phyloP scores from a whole-genome alignment of 768 basidiomycete genomes.

The Psilocybe tampanensis region DNA sequence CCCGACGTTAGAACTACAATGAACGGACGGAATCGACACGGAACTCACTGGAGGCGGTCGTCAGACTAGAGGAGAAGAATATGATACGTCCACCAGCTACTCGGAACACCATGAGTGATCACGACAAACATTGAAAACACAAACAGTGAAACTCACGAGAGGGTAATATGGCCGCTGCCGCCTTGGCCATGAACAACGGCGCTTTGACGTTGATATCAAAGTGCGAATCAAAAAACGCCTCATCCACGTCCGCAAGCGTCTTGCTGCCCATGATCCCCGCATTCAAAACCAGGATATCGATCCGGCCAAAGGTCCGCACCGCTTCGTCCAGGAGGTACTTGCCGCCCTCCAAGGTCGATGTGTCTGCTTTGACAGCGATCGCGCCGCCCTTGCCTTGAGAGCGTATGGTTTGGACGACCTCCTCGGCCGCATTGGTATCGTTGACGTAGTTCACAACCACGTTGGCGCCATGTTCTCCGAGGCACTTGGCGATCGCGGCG shows the following conservation, averaged over 20 bases:
- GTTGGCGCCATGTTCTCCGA: conserved; percentile 59
- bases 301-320: conserved; percentile 46
- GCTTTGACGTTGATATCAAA: conserved; percentile 61
- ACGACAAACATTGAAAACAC: neutral
- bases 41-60: conserved; percentile 38
- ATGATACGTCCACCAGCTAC: conserved; percentile 56
- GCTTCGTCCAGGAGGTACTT: conserved; percentile 49
- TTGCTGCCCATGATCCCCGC: conserved; percentile 59
- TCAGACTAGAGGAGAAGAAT: conserved; percentile 57
- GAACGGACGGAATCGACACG: too few species aligned
- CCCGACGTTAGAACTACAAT: too few species aligned
- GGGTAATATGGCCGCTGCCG: conserved; percentile 43
- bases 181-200: conserved; percentile 56
- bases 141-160: conserved; percentile 35
- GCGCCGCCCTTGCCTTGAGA: conserved; percentile 46
- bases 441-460: conserved; percentile 60
- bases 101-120: neutral
- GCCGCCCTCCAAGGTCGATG: conserved; percentile 48
- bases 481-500: conserved; percentile 51
- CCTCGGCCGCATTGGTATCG: conserved; percentile 41
- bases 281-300: conserved; percentile 64
- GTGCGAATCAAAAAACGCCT: conserved; percentile 52
- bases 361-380: conserved; percentile 54
- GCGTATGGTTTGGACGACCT: conserved; percentile 50
- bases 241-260: conserved; percentile 50